Evolutionary conservation across 495 filamentous ascomycete species (phyloP).

Genomic region (Trichoderma virens): DNA sequence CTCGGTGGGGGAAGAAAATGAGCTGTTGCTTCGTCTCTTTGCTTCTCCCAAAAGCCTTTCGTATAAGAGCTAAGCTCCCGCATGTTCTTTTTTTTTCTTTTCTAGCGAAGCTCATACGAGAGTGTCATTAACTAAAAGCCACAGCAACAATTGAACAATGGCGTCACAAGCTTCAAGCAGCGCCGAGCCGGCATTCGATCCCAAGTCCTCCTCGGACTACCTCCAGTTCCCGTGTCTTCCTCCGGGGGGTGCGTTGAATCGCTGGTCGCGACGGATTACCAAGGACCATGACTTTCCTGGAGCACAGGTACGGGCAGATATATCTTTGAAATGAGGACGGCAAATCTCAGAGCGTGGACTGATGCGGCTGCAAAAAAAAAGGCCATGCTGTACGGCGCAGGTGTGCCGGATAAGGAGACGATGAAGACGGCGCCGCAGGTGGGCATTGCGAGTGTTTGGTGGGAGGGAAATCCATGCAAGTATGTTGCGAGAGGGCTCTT

Average conservation of each 20-base stretch:
- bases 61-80: no score
- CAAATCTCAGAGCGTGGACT: background rate
- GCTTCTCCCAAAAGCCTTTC: no score
- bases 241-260: conserved; percentile 35
- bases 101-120: no score
- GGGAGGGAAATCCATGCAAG: conserved; percentile 88
- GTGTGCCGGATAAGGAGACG: conserved; percentile 70
- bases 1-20: no score
- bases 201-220: conserved; percentile 34
- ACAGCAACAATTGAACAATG: background rate
- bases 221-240: conserved; percentile 36
- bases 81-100: no score
- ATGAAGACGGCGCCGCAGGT: conserved; percentile 93
- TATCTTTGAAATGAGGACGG: background rate
- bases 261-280: conserved; percentile 41
- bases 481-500: conserved; percentile 23
- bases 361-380: conserved; percentile 23
- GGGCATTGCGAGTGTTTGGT: conserved; percentile 86
- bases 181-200: conserved; percentile 19
- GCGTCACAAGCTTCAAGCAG: background rate
- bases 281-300: conserved; percentile 85
- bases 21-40: no score
- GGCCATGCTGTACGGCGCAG: conserved; percentile 96
- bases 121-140: no score
- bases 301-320: conserved; percentile 57